Evolutionary conservation across 2,329 filamentous ascomycete species (phyloP), one percentile per base, ranked within the genome.

Genomic region (Colletotrichum orbiculare): DNA sequence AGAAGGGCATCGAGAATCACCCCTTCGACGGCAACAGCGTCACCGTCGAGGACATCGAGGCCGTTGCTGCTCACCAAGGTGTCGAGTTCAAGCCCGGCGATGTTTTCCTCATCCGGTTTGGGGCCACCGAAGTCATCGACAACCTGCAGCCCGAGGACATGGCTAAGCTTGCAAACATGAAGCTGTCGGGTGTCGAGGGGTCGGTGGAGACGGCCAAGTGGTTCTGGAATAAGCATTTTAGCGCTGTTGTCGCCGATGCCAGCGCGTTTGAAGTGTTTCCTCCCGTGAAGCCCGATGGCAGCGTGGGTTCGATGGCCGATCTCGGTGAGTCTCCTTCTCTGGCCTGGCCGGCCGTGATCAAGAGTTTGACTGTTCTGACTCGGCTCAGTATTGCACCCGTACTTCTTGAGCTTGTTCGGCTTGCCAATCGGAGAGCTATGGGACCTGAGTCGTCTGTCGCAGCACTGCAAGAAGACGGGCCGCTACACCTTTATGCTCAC

Each of bases 221-320:
- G 89, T 67, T 92, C 64, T 90, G 91, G 78, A 88, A 92, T 71
- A 86, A 83, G 68, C 88, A 89, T 56, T 92, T 93, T 69, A 81
- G 89, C 0, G 87, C 86, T 1, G 88, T 90, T 1, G 88, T 84
- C 0, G 87, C 87, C 0, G 90, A 93, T 72, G 78, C 83, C 11
- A 85, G 84, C 17, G 80, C 84, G 0, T 91, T 92, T 67, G 90
- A 93, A 77, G 82, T 84, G 0, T 86, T 87, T 75, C 88, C 89
- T 2, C 84, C 85, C 0, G 57, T 84, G 39, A 78, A 81, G 58
- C 67, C 75, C 6, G 78, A 82, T 54, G 80, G 81, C 1, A 74
- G 74, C 0, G 42, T 58, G 0, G 77, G 75, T 2, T 67, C 54
- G 0, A 66, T 76, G 25, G 57, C 60, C 0, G 78, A 80, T 33